A percentile compares a stretch with the other conserved stretches of the same genome.
These are phyloP conservation scores for Albizia julibrissin DNA, from an alignment of 306 rosid genomes.

Conservation along the genomic window DNA sequence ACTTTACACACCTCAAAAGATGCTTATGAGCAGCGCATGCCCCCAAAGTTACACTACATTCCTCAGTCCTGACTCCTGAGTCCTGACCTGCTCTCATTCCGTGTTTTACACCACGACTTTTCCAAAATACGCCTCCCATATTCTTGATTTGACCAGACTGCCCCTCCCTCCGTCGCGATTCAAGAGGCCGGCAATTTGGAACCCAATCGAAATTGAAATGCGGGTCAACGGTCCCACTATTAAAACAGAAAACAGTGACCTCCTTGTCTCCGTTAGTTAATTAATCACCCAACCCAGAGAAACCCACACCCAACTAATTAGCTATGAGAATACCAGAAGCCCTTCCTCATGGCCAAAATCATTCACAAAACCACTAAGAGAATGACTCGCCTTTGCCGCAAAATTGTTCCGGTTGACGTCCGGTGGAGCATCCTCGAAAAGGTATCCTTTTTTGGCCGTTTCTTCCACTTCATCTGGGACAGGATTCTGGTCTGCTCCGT, in stretches of 20 bases:
- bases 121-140: neutral
- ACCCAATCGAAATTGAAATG: constrained; percentile 47
- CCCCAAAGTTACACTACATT: constrained; percentile 33
- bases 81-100: neutral
- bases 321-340: constrained; percentile 29
- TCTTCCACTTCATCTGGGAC: constrained; percentile 77
- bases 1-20: constrained; percentile 30
- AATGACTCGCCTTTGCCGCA: constrained; percentile 72
- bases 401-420: constrained; percentile 53
- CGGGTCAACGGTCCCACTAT: constrained; percentile 80
- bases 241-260: constrained; percentile 26
- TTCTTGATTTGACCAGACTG: neutral
- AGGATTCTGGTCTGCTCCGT: constrained; percentile 68
- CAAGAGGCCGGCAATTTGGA: constrained; percentile 54
- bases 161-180: neutral
- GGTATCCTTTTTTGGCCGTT: constrained; percentile 60
- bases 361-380: constrained; percentile 44
- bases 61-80: neutral
- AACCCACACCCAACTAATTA: neutral
- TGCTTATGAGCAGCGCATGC: constrained; percentile 33
- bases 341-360: constrained; percentile 37
- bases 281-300: constrained; percentile 14
- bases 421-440: constrained; percentile 57
- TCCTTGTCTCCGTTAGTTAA: constrained; percentile 36
- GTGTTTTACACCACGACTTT: neutral